phyloP scores from a whole-genome alignment of 305 asterid genomes.

The Fraxinus xanthoxyloides region DNA sequence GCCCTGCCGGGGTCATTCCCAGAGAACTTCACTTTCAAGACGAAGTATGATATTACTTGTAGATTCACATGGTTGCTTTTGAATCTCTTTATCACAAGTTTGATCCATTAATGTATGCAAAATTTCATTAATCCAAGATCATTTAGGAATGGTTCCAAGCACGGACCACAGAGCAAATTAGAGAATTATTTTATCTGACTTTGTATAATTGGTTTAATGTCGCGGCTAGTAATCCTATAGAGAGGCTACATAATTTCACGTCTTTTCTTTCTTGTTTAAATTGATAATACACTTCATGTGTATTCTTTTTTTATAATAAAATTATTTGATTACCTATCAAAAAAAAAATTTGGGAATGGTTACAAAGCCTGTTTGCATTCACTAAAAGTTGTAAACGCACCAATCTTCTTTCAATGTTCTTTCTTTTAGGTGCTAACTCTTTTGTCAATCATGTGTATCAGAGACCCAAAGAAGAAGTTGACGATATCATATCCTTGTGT shows the following conservation, averaged over 20 bases:
- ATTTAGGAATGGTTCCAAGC: slow-evolving; percentile 10
- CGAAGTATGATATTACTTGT: slow-evolving; percentile 49
- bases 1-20: slow-evolving; percentile 93
- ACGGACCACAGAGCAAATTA: no score
- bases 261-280: no score
- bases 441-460: slow-evolving; percentile 40
- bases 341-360: slow-evolving; percentile 7
- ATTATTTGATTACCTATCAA: no score
- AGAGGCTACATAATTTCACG: no score
- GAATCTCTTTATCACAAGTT: background rate
- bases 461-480: slow-evolving; percentile 78
- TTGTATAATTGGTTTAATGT: no score
- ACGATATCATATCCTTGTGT: slow-evolving; percentile 98
- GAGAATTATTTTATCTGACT: no score
- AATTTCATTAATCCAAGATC: slow-evolving; percentile 15
- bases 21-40: slow-evolving; percentile 92
- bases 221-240: no score
- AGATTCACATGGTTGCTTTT: slow-evolving; percentile 14
- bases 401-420: slow-evolving; percentile 27
- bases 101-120: slow-evolving; percentile 21
- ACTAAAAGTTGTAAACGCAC: slow-evolving; percentile 18
- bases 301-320: no score
- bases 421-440: slow-evolving; percentile 28
- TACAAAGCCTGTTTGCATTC: slow-evolving; percentile 18
- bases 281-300: no score